Conservation (phyloP, 139 green algal species). For the Desmodesmus armatus region DNA sequence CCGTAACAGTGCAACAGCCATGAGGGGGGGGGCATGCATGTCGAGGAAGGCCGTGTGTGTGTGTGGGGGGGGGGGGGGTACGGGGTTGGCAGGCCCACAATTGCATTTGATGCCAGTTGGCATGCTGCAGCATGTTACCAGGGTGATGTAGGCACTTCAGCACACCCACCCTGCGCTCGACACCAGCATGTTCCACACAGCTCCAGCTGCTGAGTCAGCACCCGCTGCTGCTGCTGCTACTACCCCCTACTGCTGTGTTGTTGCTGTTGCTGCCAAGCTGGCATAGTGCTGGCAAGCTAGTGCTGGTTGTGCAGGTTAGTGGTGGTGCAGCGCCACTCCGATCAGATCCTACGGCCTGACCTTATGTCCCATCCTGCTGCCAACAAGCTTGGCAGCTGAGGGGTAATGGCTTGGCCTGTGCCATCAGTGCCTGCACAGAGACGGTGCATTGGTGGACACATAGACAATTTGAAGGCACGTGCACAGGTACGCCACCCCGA, state of each 20-base stretch:
- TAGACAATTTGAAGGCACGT: not conserved
- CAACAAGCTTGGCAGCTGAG: slow-evolving; percentile 60
- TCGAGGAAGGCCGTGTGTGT: not conserved
- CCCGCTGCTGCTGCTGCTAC: not conserved
- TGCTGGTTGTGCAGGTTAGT: no score
- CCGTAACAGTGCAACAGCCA: not conserved
- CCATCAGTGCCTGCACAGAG: slow-evolving; percentile 70
- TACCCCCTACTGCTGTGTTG: not conserved
- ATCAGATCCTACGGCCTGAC: not conserved
- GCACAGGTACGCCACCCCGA: no score
- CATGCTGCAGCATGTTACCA: no score
- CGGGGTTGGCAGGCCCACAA: no score
- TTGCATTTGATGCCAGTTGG: no score
- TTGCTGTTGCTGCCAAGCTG: not conserved
- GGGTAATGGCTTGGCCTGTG: slow-evolving; percentile 70
- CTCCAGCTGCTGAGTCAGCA: not conserved
- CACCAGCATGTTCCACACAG: no score
- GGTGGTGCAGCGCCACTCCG: not conserved
- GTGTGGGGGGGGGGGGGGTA: no score
- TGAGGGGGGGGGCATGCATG: not conserved
- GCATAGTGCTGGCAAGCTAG: no score
- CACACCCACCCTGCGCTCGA: no score
- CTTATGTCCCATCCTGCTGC: slow-evolving; percentile 67
- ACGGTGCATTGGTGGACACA: not conserved
- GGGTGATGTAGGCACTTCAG: no score